Conservation (phyloP, 371 early-diverging fungal species). For the Mucor lusitanicus region DNA sequence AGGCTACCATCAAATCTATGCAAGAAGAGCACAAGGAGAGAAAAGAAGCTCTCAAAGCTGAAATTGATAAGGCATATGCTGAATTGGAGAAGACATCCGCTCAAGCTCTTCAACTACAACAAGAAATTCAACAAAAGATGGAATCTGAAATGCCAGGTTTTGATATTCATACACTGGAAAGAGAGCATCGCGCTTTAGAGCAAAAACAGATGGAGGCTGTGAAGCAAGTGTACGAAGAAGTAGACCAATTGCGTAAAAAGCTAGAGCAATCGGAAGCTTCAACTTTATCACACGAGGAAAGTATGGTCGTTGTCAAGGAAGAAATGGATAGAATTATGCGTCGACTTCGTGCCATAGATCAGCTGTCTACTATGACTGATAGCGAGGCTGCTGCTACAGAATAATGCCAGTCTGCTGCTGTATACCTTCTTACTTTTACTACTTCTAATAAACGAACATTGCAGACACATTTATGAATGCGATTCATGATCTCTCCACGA, state of each 20-base stretch:
- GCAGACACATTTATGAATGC: too few relatives aligned
- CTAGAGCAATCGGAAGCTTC: constrained; percentile 29
- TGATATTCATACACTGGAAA: constrained; percentile 34
- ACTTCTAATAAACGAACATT: background rate
- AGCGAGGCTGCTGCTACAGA: background rate
- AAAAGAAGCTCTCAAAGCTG: constrained; percentile 31
- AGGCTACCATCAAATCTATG: constrained; percentile 25
- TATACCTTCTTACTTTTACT: background rate
- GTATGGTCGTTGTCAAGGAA: constrained; percentile 38
- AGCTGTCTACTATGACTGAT: constrained; percentile 10
- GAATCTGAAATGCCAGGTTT: constrained; percentile 26
- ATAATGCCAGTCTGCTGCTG: background rate
- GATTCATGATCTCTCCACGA: too few relatives aligned
- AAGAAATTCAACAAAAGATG: constrained; percentile 41
- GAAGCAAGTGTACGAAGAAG: constrained; percentile 34
- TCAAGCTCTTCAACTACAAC: constrained; percentile 35
- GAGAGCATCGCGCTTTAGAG: constrained; percentile 23
- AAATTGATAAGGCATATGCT: constrained; percentile 40
- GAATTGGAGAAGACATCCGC: constrained; percentile 36
- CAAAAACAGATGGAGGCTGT: constrained; percentile 38
- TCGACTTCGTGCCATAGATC: constrained; percentile 44
- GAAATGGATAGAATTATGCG: constrained; percentile 54
- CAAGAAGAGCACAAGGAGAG: constrained; percentile 37
- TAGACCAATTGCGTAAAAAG: constrained; percentile 25
- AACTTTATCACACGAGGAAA: constrained; percentile 41